phyloP scores from a whole-genome alignment of 192 early-diverging fungal species.

The Coemansia reversa region DNA sequence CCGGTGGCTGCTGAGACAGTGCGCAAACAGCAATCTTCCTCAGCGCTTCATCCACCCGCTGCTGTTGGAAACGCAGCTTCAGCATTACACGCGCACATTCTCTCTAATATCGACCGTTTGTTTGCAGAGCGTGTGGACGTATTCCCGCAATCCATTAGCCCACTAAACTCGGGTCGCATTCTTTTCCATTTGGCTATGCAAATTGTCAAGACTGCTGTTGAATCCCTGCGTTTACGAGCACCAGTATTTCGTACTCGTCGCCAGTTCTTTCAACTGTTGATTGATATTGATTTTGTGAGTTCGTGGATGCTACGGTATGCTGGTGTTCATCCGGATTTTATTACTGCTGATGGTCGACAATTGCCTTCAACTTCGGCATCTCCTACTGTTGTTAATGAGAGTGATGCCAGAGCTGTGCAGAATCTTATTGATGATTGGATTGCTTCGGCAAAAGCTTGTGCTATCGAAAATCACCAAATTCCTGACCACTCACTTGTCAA shows the following conservation, averaged over 20 bases:
- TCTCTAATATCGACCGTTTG: constrained; percentile 52
- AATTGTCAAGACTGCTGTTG: constrained; percentile 44
- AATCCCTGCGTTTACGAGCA: constrained; percentile 29
- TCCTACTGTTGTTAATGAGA: constrained; percentile 23
- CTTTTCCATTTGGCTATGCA: constrained; percentile 43
- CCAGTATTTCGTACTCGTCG: neutral
- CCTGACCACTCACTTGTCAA: neutral
- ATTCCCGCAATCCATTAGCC: constrained; percentile 27
- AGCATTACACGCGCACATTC: constrained; percentile 35
- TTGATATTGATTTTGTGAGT: constrained; percentile 40
- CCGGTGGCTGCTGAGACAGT: neutral
- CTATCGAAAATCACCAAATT: neutral
- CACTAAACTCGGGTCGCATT: constrained; percentile 38
- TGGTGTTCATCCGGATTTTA: constrained; percentile 32
- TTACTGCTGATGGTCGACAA: neutral
- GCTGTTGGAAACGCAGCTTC: neutral
- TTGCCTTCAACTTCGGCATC: neutral
- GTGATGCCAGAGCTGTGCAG: constrained; percentile 30
- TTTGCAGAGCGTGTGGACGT: constrained; percentile 56
- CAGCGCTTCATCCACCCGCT: neutral
- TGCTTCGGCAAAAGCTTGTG: constrained; percentile 29
- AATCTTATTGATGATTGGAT: constrained; percentile 51
- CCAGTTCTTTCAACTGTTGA: constrained; percentile 33
- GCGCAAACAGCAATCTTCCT: neutral
- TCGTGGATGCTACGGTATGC: constrained; percentile 48